Evolutionary conservation across 139 green algal species (phyloP).

Genomic region (Ostreobium quekettii): DNA sequence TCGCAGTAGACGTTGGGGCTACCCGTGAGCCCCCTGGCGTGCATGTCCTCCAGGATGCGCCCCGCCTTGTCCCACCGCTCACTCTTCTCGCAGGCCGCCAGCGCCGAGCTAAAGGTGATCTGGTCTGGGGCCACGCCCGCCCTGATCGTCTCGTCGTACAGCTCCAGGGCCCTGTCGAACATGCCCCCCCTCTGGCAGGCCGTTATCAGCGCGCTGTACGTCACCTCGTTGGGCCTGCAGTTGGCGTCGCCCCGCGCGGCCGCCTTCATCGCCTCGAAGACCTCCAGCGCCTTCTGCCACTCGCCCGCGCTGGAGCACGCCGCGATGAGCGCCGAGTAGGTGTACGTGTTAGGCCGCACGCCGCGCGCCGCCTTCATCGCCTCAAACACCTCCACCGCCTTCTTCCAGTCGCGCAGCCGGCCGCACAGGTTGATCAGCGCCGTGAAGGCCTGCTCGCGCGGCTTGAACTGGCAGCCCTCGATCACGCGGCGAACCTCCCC

Average conservation of each 20-base stretch:
- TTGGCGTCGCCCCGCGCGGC: conserved; percentile 11
- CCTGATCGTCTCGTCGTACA: conserved; percentile 51
- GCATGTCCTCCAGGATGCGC: conserved; percentile 16
- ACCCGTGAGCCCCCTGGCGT: conserved; percentile 10
- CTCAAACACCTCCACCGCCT: conserved; percentile 41
- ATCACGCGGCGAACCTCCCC: conserved; percentile 13
- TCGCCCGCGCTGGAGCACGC: conserved; percentile 19
- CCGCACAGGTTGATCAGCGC: conserved; percentile 16
- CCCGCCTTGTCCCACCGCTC: conserved; percentile 15
- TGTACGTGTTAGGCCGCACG: conserved; percentile 55
- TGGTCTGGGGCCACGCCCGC: conserved; percentile 13
- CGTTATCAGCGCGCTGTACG: conserved; percentile 43
- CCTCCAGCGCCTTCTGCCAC: conserved; percentile 33
- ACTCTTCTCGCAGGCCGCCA: conserved; percentile 19
- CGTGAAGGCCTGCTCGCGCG: conserved; percentile 15
- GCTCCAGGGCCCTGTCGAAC: conserved; percentile 35
- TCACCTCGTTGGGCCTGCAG: conserved; percentile 37
- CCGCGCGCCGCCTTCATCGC: conserved; percentile 37
- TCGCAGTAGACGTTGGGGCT: conserved; percentile 8
- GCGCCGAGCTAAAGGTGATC: conserved; percentile 16
- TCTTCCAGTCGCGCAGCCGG: conserved; percentile 21
- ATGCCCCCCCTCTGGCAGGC: conserved; percentile 41
- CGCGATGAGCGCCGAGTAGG: conserved; percentile 44
- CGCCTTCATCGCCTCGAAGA: conserved; percentile 43
- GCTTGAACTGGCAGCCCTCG: conserved; percentile 15